Percentiles rank a stretch among this genome's conserved stretches.
Conservation (phyloP, 75 land plant genomes). For the Azolla pinnata region DNA sequence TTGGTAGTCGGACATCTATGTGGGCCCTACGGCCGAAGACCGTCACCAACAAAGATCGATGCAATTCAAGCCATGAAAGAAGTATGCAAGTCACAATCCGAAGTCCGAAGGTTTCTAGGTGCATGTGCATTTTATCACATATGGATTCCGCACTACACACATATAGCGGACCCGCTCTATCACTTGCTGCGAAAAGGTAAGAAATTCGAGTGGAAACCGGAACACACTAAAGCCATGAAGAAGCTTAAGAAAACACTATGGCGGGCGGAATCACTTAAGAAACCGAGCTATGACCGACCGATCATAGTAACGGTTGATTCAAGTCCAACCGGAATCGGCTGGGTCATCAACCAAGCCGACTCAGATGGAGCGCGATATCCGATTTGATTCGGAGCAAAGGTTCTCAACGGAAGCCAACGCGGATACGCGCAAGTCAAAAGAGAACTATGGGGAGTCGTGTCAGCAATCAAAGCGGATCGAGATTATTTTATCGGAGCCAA, state of each 20-base stretch:
- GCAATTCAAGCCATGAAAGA: too few relatives aligned
- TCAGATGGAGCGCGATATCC: not conserved
- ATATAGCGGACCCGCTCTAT: not conserved
- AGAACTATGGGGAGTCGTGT: conserved; percentile 3
- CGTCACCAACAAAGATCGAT: not conserved
- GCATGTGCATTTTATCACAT: conserved; percentile 1
- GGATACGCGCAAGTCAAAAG: conserved; percentile 1
- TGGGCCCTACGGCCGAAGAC: conserved; percentile 1
- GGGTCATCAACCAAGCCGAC: not conserved
- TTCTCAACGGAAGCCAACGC: conserved; percentile 3
- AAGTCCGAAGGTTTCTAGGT: not conserved
- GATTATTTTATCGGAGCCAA: conserved; percentile 4
- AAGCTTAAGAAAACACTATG: not conserved
- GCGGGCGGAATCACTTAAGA: not conserved
- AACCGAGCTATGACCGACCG: not conserved
- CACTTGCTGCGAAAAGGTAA: not conserved
- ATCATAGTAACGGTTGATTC: conserved; percentile 1
- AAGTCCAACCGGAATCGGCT: conserved; percentile 1
- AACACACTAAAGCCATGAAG: not conserved
- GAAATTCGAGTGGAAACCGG: not conserved
- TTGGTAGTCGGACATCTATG: conserved; percentile 5
- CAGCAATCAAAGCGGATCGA: not conserved
- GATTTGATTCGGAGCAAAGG: too few relatives aligned
- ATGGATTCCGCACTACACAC: conserved; percentile 4
- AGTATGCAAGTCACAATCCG: not conserved